Base-by-base conservation (phyloP, 1,284 basidiomycete genomes). In the Puccinia polysora region DNA sequence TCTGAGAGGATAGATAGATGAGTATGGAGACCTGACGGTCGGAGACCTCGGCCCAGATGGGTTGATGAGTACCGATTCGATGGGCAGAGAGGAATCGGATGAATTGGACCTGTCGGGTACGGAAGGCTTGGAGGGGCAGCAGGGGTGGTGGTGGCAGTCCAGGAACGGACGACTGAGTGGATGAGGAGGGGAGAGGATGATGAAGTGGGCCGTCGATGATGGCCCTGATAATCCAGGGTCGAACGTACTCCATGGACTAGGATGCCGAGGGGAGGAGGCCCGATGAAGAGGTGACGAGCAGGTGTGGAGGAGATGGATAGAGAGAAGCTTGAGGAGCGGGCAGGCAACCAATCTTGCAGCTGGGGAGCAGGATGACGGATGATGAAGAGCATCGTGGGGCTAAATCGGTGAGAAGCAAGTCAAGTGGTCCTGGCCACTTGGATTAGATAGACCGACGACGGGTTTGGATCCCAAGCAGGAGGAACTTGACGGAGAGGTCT, bases 171-270 rank as follows among this genome's bases (percentile, higher is more conserved):
- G 40, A 20, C 4, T 62, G 20, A n/a, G 58, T 40, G 18, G 36
- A 10, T 45, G 40, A 45, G 34, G 4, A 18, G 15, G 10, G 43
- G 36, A 23, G 23, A 40, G 6, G 36, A 36, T 53, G 56, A 15
- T 60, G 12, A 18, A 50, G 32, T 36, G 55, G 68, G 38, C 68
- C 68, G 2, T 65, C 63, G 10, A 52, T 18, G 28, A 65, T 20
- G 38, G 38, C 49, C n/a, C 25, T 65, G 4, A 52, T n/a, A 25
- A 71, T 71, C 68, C 68, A 71, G 0, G 68, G 58, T 40, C 36
- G 45, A n/a, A 71, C 50, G 18, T 34, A 8, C 20, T 71, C 68
- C 68, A 71, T 71, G 3, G 40, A 43, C n/a, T n/a, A n/a, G n/a
- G n/a, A n/a, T n/a, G n/a, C n/a, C n/a, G n/a, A n/a, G n/a, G n/a